Evolutionary conservation across 257 asterid species (phyloP), one percentile per base, ranked within the genome.

Genomic region (Solanum corneliomulleri): DNA sequence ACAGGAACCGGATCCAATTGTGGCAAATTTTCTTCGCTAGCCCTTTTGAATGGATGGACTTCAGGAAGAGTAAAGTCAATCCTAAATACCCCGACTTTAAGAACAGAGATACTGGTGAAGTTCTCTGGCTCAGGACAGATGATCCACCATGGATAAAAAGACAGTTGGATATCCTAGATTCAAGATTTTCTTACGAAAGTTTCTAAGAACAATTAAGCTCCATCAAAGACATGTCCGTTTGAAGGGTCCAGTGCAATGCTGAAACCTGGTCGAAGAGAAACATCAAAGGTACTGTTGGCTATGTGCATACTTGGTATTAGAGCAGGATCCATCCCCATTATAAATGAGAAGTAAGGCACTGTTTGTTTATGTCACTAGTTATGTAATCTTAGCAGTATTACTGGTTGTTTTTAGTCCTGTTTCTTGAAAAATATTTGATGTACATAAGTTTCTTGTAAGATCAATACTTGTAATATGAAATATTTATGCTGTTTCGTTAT

Each of bases 71-170:
- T 86, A 97, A 94, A 92, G 25, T 2, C 75, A 87, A 88, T 72
- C 92, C 93, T 20, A 87, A 75, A 4, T 6, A 3, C 9, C 98
- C 99, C 2, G 98, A 97, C 89, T 95, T 97, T 86, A 93, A 88
- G 90, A 94, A 97, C 92, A 93, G 90, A 89, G 93, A 90, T 89
- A 93, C 98, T 2, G 93, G 92, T 86, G 99, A 97, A 92, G 92
- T 77, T n/a, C 98, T 95, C 64, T 95, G 98, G 98, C 92, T 95
- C 52, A 5, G 1, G 2, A 86, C 25, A 37, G 69, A 11, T 27
- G 98, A 97, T 91, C 99, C 99, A 49, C 96, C 98, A 37, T 95
- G 98, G 99, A 87, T 97, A 88, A 91, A 64, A 85, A 78, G 91
- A 85, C 98, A 97, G 82, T 97, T 97, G 77, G 86, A 89, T 81